Evolutionary conservation across 352 stramenopile genomes (phyloP), one percentile per base, ranked within the genome.

Genomic region (Globisporangium recalcitrans): DNA sequence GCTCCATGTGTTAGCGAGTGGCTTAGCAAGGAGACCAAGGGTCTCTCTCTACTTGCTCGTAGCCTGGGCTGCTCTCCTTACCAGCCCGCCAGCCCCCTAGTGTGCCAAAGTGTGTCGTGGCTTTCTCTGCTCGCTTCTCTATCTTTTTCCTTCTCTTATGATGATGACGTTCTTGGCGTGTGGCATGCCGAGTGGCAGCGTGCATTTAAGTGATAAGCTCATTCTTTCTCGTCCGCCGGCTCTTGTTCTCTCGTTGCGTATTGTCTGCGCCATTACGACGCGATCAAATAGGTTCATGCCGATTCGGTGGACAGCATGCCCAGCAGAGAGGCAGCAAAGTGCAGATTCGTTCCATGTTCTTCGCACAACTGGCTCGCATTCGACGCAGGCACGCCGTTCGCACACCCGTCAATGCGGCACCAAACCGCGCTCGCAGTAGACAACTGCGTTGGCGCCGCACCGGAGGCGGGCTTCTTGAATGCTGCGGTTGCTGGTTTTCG

Each of bases 301-400:
- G 26, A 29, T 7, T 61, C 31, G 0, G 29, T 24, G 5, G 61
- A 51, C 27, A 67, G 47, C 60, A 70, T 68, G 21, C 36, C 60
- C 16, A 70, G 46, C 16, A 70, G 31, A 29, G 64, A 70, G 6
- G 60, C 53, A 1, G 64, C 64, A 34, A 61, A 48, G 26, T 38
- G 22, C 16, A 68, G 14, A 38, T 60, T 64, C 38, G 53, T 60
- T 29, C 49, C 44, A 34, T 70, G 64, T 10, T 68, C 52, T 13
- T 58, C 44, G 21, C 64, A 67, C 48, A 64, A 36, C 7, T 58
- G 56, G 19, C 64, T 62, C 34, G 14, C 31, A 1, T 32, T 9
- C 4, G 19, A 8, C 8, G 40, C 3, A 10, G 27, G n/a, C 11
- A 40, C 58, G 1, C 27, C 38, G 44, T 62, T 63, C 16, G 7